A percentile compares a stretch with the other conserved stretches of the same genome.
phyloP scores from a whole-genome alignment of 2,329 filamentous ascomycete genomes.

The Trichoderma pleuroti region DNA sequence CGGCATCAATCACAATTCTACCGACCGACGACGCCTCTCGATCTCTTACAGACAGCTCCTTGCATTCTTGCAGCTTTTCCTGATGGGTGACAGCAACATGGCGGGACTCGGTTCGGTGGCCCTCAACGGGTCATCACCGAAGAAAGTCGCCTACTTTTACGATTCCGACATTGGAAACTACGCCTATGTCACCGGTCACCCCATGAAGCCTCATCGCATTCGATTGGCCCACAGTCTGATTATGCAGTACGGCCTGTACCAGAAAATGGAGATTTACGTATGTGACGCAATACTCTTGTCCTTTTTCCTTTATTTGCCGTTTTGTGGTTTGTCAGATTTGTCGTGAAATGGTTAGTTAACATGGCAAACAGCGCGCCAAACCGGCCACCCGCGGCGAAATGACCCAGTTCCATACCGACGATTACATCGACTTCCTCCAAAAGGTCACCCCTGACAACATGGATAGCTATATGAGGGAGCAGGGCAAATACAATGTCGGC shows the following conservation, averaged over 20 bases:
- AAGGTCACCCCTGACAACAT: slow-evolving; percentile 99
- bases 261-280: slow-evolving; percentile 94
- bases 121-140: slow-evolving; percentile 50
- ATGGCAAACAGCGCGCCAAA: slow-evolving; percentile 63
- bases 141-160: slow-evolving; percentile 97
- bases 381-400: slow-evolving; percentile 86
- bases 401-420: slow-evolving; percentile 88
- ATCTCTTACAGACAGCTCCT: slow-evolving; percentile 9
- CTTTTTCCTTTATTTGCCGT: background rate
- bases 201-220: slow-evolving; percentile 98
- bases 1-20: background rate
- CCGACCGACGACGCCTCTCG: background rate
- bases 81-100: slow-evolving; percentile 38
- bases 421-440: slow-evolving; percentile 92
- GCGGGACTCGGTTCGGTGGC: slow-evolving; percentile 44
- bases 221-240: slow-evolving; percentile 93
- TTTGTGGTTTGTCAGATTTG: background rate
- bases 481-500: slow-evolving; percentile 89
- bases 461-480: slow-evolving; percentile 87
- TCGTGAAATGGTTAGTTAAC: background rate
- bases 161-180: slow-evolving; percentile 98
- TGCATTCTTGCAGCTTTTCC: slow-evolving; percentile 20
- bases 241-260: slow-evolving; percentile 92
- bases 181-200: slow-evolving; percentile 92
- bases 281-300: slow-evolving; percentile 24